A percentile compares a stretch with the other conserved stretches of the same genome.
phyloP scores from a whole-genome alignment of 305 asterid genomes.

The Fraxinus ornus region DNA sequence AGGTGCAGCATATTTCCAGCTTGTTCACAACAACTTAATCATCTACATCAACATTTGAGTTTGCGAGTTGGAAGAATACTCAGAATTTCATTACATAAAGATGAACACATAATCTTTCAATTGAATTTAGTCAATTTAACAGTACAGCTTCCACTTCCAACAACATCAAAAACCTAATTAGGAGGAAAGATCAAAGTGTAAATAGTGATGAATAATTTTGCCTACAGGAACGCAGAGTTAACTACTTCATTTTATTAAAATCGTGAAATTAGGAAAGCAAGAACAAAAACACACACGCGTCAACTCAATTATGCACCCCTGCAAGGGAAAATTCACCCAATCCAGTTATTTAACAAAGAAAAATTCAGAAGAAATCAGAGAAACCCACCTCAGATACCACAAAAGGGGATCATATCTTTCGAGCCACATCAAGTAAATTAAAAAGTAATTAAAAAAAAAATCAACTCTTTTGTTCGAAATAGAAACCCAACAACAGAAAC shows the following conservation, averaged over 20 bases:
- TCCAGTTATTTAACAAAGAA: too few relatives aligned
- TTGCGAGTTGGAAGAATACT: background rate
- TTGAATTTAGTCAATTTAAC: background rate
- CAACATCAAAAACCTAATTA: background rate
- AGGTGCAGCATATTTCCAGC: background rate
- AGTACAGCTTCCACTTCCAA: background rate
- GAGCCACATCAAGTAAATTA: background rate
- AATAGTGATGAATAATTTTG: background rate
- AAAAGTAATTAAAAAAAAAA: background rate
- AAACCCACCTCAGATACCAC: background rate
- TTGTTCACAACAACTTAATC: background rate
- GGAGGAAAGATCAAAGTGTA: background rate
- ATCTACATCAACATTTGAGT: background rate
- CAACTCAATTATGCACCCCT: background rate
- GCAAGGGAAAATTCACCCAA: background rate
- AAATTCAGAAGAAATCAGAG: too few relatives aligned
- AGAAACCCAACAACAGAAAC: background rate
- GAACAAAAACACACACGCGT: background rate
- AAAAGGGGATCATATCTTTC: background rate
- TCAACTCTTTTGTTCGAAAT: background rate
- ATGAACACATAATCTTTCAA: background rate
- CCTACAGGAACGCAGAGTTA: background rate
- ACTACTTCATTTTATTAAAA: background rate
- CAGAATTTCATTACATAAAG: background rate
- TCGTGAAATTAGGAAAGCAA: background rate